Conservation (phyloP, 2,329 filamentous ascomycete genomes). For the Fusarium musae region DNA sequence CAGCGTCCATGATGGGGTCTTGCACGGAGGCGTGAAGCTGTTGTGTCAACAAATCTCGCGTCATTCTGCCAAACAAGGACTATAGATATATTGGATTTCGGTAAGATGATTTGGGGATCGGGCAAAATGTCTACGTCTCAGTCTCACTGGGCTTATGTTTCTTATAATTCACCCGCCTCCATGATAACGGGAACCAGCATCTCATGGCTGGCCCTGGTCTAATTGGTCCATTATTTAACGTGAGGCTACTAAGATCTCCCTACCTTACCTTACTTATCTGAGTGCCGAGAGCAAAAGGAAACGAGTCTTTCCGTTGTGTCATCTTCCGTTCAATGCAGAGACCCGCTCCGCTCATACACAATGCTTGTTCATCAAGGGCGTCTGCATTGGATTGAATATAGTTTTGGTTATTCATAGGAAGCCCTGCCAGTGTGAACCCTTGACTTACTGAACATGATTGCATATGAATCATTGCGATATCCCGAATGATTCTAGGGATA, state of each 20-base stretch:
- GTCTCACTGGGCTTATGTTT: neutral
- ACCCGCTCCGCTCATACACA: slow-evolving; percentile 5
- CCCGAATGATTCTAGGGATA: neutral
- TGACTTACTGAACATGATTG: neutral
- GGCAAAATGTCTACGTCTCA: neutral
- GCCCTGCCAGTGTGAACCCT: neutral
- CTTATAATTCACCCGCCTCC: neutral
- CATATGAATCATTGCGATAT: too few relatives aligned
- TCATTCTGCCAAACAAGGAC: slow-evolving; percentile 17
- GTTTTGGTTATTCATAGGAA: neutral
- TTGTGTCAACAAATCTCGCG: slow-evolving; percentile 13
- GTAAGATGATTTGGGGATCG: neutral
- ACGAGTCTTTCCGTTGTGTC: neutral
- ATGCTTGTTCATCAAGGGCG: neutral
- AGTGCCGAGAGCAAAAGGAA: neutral
- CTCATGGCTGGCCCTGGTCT: neutral
- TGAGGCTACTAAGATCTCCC: neutral
- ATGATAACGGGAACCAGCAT: neutral
- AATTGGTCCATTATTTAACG: neutral
- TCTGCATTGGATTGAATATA: neutral
- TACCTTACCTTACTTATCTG: neutral
- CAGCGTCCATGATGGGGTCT: slow-evolving; percentile 12
- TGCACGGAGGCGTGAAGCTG: slow-evolving; percentile 1
- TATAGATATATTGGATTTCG: neutral
- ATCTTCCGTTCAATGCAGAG: neutral